Evolutionary conservation across 352 stramenopile genomes (phyloP).

Genomic region (Elongisporangium anandrum): DNA sequence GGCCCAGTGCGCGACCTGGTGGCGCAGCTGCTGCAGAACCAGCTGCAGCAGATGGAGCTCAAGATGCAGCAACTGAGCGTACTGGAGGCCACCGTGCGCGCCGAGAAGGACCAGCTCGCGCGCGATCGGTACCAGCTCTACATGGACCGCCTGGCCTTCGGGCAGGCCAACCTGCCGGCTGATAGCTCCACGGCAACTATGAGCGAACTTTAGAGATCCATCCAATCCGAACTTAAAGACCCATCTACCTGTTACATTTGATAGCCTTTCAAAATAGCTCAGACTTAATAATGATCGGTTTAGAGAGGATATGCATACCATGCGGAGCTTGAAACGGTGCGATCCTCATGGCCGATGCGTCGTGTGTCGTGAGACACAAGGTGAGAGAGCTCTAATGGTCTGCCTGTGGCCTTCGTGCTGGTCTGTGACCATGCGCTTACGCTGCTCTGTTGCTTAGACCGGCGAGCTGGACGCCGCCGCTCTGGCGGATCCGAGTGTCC

Average conservation of each 20-base stretch:
- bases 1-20: slow-evolving; percentile 48
- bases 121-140: slow-evolving; percentile 72
- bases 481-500: no score
- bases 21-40: slow-evolving; percentile 55
- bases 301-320: background rate
- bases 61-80: slow-evolving; percentile 72
- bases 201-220: no score
- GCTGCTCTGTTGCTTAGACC: background rate
- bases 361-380: slow-evolving; percentile 20
- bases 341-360: slow-evolving; percentile 1
- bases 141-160: slow-evolving; percentile 60
- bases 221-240: no score
- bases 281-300: background rate
- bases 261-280: background rate
- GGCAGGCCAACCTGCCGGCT: slow-evolving; percentile 40
- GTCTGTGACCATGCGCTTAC: background rate
- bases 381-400: background rate
- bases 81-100: slow-evolving; percentile 42
- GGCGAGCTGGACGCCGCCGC: no score
- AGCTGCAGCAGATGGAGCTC: slow-evolving; percentile 73
- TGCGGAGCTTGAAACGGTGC: background rate
- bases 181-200: slow-evolving; percentile 17
- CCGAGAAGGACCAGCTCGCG: slow-evolving; percentile 55
- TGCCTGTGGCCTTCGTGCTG: no score
- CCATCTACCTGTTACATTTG: background rate